Evolutionary conservation across 129 eudicot species (phyloP), one percentile per base, ranked within the genome.

Genomic region (Lactuca saligna): DNA sequence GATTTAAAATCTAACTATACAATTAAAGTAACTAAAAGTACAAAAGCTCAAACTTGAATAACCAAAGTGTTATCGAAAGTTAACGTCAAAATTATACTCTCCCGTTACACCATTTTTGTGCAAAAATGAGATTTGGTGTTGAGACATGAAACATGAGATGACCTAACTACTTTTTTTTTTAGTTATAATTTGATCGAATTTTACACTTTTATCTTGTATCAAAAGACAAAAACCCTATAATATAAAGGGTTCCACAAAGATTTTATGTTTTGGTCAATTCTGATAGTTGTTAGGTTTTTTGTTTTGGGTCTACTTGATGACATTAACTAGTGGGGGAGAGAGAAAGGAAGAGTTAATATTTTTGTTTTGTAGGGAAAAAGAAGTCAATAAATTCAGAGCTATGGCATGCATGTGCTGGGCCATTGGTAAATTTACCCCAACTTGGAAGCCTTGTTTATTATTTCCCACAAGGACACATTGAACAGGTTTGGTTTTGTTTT

Each of bases 321-420:
- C 63, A 72, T 14, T 73, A 35, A 72, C 8, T 73, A 35, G 70
- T 73, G 62, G 63, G 70, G 64, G 70, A 73, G 56, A 65, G 54
- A 53, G 71, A 73, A 38, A 54, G 49, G 46, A 57, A 73, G 55
- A 53, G 78, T 73, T 73, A 54, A 54, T 25, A 54, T 6, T 65
- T 65, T 37, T 56, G 72, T 74, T 65, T 65, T 74, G 79, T 75
- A 91, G 97, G 90, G 64, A 74, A 54, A 17, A 79, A 74, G 69
- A 85, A 82, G 81, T 59, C 70, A 59, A 73, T 84, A 49, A 80
- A 81, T 72, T 89, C 96, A 6, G 93, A 89, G 81, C 78, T 89
- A 54, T 89, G 96, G 96, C 96, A 89, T 81, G 96, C 96, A 33
- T 89, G 96, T 66, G 96, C 96, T 65, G 96, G 96, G 11, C 96